Conservation (phyloP, 2,329 filamentous ascomycete genomes). For the Penicillium sp. region DNA sequence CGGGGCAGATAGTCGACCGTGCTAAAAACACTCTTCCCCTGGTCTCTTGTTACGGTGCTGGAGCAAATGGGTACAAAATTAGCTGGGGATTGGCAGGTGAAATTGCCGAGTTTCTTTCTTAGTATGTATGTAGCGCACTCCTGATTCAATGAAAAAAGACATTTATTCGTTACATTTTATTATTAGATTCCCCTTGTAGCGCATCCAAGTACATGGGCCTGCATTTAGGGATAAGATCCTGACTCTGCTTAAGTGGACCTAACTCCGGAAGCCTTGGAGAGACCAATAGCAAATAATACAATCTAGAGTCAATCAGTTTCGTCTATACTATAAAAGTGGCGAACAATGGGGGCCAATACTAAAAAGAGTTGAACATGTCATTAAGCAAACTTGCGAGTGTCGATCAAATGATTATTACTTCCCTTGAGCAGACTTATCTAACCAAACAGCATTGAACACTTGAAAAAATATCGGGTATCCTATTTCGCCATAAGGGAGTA, state of each 20-base stretch:
- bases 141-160: not conserved
- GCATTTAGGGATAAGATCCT: not conserved
- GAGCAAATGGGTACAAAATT: constrained; percentile 10
- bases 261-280: too few relatives aligned
- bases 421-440: too few relatives aligned
- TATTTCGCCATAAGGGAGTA: not conserved
- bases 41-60: constrained; percentile 14
- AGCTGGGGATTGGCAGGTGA: constrained; percentile 12
- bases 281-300: too few relatives aligned
- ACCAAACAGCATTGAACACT: too few relatives aligned
- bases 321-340: too few relatives aligned
- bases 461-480: not conserved
- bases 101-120: not conserved
- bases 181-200: not conserved
- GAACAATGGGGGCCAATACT: too few relatives aligned
- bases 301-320: not conserved
- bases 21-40: not conserved
- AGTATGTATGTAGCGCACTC: not conserved
- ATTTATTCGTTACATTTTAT: not conserved
- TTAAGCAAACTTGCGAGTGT: too few relatives aligned
- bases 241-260: not conserved
- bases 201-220: not conserved
- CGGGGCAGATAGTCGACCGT: not conserved
- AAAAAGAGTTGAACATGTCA: too few relatives aligned
- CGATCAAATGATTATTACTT: too few relatives aligned